These are phyloP conservation scores for Pleurotus eryngii DNA, from an alignment of 768 basidiomycete species.

Conservation along the genomic window DNA sequence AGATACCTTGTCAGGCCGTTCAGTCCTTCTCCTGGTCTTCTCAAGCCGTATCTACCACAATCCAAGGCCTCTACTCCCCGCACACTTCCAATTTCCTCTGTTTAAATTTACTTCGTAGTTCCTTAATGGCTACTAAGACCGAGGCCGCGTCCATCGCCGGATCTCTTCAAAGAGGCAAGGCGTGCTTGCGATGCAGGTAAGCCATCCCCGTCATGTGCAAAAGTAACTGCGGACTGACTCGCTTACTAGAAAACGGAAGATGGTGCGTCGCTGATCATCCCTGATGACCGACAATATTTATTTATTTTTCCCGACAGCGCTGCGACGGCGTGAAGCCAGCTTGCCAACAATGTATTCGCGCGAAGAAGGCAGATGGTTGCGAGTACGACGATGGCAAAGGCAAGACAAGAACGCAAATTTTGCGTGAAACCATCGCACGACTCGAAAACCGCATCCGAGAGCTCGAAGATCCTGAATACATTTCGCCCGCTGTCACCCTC, in stretches of 20 bases:
- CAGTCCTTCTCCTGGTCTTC: slow-evolving; percentile 15
- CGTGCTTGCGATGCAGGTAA: slow-evolving; percentile 71
- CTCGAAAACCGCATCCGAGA: slow-evolving; percentile 71
- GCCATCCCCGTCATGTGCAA: slow-evolving; percentile 14
- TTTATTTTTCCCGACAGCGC: slow-evolving; percentile 41
- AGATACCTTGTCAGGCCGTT: not conserved
- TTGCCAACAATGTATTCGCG: slow-evolving; percentile 74
- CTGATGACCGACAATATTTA: slow-evolving; percentile 4
- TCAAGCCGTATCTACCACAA: slow-evolving; percentile 5
- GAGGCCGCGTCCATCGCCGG: slow-evolving; percentile 28
- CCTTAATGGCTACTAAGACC: slow-evolving; percentile 51
- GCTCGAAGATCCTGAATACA: slow-evolving; percentile 72
- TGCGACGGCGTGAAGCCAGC: slow-evolving; percentile 77
- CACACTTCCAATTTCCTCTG: slow-evolving; percentile 16
- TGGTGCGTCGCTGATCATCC: slow-evolving; percentile 37
- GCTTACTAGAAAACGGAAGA: slow-evolving; percentile 59
- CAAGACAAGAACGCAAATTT: slow-evolving; percentile 75
- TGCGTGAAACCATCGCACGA: slow-evolving; percentile 72
- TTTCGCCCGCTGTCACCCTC: slow-evolving; percentile 65
- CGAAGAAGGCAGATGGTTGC: slow-evolving; percentile 72
- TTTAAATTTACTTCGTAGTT: slow-evolving; percentile 30
- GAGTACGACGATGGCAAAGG: slow-evolving; percentile 85
- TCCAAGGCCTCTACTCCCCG: slow-evolving; percentile 4
- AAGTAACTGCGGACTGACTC: slow-evolving; percentile 13
- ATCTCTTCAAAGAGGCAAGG: slow-evolving; percentile 65